Base-by-base conservation (phyloP, 306 rosid genomes). In the Dalbergia oliveri region DNA sequence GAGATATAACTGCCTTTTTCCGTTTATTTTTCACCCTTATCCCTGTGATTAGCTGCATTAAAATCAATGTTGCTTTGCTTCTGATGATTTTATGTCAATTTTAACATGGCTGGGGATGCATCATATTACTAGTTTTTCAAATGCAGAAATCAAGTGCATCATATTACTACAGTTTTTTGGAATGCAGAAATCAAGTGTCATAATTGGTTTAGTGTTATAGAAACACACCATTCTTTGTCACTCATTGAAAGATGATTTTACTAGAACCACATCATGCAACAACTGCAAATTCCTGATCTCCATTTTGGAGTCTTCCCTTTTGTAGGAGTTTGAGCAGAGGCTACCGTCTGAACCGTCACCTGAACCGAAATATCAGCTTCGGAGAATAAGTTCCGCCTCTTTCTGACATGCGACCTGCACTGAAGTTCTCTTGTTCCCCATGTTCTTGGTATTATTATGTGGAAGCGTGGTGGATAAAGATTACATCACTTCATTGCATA, bases 361-460 rank as follows among this genome's bases (percentile, higher is more conserved):
- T 13, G 92, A 88, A 80, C 77, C 84, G 19, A 89, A 67, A 79
- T 88, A 83, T 82, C 91, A 87, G 84, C 97, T 91, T 66, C 90
- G 94, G 43, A 86, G 97, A 88, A 88, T 88, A 26, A 88, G 83
- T 85, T 91, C 97, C 12, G 87, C 92, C 16, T 41, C 81, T 47
- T 89, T 89, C 81, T 91, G 91, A 89, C 51, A 51, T 13, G 59
- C 44, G 64, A 70, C 69, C 78, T 41, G 69, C 75, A 54, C 49
- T 72, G 73, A 84, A 44, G 74, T 34, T 39, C 63, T 68, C 47
- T 11, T 54, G 78, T 34, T 73, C 41, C 59, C 65, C 35, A 37
- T 3, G 63, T 75, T 59, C 78, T 73, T 73, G 73, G 41, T 62
- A 62, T 21, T 62, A 62, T 21, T 68, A n/a, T 51, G 39, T 45